Evolutionary conservation across 2,329 filamentous ascomycete genomes (phyloP).

Genomic region (Rhinocladiella similis): DNA sequence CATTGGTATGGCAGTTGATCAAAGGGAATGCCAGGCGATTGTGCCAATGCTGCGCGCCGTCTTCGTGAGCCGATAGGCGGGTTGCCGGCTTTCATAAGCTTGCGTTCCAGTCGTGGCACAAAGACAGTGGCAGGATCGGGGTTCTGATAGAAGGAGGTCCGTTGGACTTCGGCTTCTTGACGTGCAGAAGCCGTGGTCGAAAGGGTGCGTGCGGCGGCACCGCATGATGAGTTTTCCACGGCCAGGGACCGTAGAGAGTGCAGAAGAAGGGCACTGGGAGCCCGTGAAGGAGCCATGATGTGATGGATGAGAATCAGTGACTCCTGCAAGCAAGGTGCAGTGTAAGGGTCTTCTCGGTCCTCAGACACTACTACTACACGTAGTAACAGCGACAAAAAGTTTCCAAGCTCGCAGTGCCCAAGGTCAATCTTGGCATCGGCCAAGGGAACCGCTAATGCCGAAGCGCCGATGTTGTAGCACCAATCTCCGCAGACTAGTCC

Average conservation of each 20-base stretch:
- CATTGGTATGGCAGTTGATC: constrained; percentile 95
- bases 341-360: background rate
- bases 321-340: background rate
- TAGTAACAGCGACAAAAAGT: too few species aligned
- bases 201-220: constrained; percentile 9
- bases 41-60: constrained; percentile 71
- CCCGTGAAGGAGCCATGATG: constrained; percentile 27
- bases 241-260: constrained; percentile 23
- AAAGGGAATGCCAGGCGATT: constrained; percentile 72
- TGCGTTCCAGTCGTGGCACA: constrained; percentile 63
- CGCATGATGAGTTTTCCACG: constrained; percentile 8
- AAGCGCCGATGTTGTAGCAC: too few species aligned
- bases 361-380: too few species aligned
- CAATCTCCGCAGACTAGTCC: too few species aligned
- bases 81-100: constrained; percentile 66
- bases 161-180: constrained; percentile 38
- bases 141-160: constrained; percentile 42
- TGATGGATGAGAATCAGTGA: background rate
- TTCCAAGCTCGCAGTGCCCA: background rate
- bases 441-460: too few species aligned
- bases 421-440: background rate
- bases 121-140: constrained; percentile 69
- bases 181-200: constrained; percentile 13
- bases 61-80: constrained; percentile 80
- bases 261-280: constrained; percentile 26